Conservation (phyloP, 257 asterid genomes). For the Solanum arcanum region DNA sequence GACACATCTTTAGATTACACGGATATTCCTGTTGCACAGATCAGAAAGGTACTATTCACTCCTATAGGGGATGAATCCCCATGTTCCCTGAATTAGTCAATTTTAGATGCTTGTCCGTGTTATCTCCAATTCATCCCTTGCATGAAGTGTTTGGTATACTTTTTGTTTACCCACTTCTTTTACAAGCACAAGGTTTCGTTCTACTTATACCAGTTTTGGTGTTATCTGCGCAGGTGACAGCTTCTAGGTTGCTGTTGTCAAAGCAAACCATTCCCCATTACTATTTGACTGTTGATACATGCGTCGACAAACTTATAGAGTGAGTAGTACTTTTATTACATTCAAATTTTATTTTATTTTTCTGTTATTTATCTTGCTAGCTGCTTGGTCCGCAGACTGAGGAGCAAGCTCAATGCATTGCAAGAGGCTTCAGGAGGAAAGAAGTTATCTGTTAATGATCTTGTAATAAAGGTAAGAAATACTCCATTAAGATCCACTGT, state of each 20-base stretch:
- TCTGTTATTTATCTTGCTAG: neutral
- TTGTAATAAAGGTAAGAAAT: constrained; percentile 75
- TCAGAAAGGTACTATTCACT: constrained; percentile 63
- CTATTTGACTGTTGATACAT: constrained; percentile 85
- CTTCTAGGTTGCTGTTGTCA: constrained; percentile 74
- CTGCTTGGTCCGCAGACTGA: constrained; percentile 46
- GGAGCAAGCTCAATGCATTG: constrained; percentile 60
- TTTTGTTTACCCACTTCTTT: neutral
- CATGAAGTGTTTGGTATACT: neutral
- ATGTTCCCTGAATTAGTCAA: neutral
- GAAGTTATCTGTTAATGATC: constrained; percentile 84
- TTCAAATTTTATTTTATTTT: neutral
- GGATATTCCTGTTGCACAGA: constrained; percentile 83
- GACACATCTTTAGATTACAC: constrained; percentile 53
- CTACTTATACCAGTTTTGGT: constrained; percentile 4
- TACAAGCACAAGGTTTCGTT: neutral
- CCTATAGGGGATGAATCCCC: neutral
- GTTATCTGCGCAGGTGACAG: constrained; percentile 56
- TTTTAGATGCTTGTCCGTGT: neutral
- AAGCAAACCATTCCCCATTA: constrained; percentile 97
- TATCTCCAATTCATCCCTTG: neutral
- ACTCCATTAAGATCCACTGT: neutral
- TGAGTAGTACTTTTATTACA: constrained; percentile 27
- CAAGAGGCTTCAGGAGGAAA: constrained; percentile 98
- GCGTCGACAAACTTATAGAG: constrained; percentile 97